Conservation (phyloP, 1,284 basidiomycete genomes). For the Termitomyces sp. region DNA sequence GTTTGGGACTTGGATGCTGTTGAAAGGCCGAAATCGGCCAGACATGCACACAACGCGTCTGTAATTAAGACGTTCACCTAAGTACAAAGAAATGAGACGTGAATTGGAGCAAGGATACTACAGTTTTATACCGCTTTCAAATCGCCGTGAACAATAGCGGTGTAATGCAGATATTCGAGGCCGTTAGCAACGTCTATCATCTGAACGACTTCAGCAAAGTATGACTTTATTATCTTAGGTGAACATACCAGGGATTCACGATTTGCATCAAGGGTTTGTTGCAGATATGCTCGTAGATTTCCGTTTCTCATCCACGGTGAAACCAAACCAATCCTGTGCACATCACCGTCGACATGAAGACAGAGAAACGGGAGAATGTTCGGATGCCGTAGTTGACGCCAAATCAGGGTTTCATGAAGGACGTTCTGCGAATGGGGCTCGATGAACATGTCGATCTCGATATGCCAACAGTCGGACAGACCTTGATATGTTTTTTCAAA, state of each 20-base stretch:
- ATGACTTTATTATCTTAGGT: too few species aligned
- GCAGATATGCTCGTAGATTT: constrained; percentile 22
- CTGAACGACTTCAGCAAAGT: constrained; percentile 8
- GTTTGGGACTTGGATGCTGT: constrained; percentile 14
- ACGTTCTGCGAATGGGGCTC: constrained; percentile 3
- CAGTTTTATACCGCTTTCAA: constrained; percentile 21
- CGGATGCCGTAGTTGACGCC: constrained; percentile 21
- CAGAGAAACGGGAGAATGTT: constrained; percentile 25
- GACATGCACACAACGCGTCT: constrained; percentile 20
- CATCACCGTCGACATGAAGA: constrained; percentile 15
- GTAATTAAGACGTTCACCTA: too few species aligned
- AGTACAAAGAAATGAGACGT: too few species aligned
- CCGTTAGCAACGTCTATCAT: constrained; percentile 21
- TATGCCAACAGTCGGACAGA: not conserved
- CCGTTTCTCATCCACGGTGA: constrained; percentile 32
- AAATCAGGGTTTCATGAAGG: constrained; percentile 21
- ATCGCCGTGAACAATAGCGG: constrained; percentile 31
- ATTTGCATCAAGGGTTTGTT: constrained; percentile 9
- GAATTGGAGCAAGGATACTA: not conserved
- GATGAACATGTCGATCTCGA: not conserved
- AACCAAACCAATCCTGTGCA: constrained; percentile 23
- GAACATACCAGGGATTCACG: constrained; percentile 21
- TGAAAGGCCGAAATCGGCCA: constrained; percentile 33
- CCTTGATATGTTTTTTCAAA: constrained; percentile 11
- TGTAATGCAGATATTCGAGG: constrained; percentile 21